Conservation (phyloP, 2,329 filamentous ascomycete genomes). For the Botrytis deweyae region DNA sequence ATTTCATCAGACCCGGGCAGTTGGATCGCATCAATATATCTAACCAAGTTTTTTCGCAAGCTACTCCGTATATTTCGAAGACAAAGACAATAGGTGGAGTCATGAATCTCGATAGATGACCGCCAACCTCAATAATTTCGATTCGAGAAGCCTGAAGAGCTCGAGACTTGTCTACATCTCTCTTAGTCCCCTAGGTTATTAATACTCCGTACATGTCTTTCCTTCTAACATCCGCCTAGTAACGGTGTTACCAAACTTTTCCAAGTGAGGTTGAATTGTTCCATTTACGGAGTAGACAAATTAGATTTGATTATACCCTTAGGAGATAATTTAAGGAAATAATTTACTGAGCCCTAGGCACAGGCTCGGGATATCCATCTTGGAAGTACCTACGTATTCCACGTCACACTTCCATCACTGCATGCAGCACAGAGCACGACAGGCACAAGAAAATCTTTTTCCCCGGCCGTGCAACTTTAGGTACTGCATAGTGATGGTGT, state of each 20-base stretch:
- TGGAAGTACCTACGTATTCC: background rate
- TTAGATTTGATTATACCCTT: background rate
- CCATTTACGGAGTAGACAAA: background rate
- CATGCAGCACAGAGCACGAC: background rate
- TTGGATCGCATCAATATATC: background rate
- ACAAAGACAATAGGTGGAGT: background rate
- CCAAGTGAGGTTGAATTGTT: background rate
- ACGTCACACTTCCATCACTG: background rate
- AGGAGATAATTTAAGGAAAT: background rate
- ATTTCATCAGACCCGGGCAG: background rate
- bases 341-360: background rate
- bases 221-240: background rate
- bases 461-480: constrained; percentile 4
- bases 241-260: background rate
- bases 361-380: background rate
- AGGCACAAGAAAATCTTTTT: background rate
- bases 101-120: background rate
- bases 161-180: background rate
- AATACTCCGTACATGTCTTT: background rate
- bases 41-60: background rate
- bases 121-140: background rate
- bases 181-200: background rate
- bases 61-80: background rate
- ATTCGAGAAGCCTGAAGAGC: background rate
- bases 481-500: background rate